These are phyloP conservation scores for Anaeromyces robustus DNA, from an alignment of 192 early-diverging fungal species.

Conservation along the genomic window DNA sequence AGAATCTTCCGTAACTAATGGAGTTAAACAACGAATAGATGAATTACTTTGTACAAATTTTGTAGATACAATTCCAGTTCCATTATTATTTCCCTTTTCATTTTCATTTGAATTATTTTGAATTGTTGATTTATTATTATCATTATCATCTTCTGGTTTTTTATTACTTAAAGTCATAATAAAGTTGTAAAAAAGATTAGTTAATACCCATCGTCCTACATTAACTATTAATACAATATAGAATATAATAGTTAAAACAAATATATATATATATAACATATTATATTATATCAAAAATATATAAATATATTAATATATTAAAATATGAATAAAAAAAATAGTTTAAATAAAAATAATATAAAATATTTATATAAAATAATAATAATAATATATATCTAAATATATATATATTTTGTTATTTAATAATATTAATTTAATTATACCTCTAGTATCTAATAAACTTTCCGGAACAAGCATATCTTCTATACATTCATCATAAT, in stretches of 20 bases:
- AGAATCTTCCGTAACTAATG: background rate
- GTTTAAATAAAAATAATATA: too few relatives aligned
- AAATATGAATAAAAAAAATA: too few relatives aligned
- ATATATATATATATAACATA: too few relatives aligned
- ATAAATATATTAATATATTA: too few relatives aligned
- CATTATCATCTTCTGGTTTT: background rate
- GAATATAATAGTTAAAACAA: background rate
- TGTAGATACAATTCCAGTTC: background rate
- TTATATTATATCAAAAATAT: too few relatives aligned
- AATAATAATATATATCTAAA: too few relatives aligned
- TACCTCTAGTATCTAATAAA: background rate
- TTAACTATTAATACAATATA: constrained; percentile 42
- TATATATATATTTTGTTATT: too few relatives aligned
- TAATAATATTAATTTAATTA: too few relatives aligned
- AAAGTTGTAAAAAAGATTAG: constrained; percentile 53
- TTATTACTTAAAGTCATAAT: constrained; percentile 10
- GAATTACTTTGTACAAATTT: background rate
- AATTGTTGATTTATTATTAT: background rate
- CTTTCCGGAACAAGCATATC: constrained; percentile 12
- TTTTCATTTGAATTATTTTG: background rate
- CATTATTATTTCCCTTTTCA: background rate
- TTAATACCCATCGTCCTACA: constrained; percentile 68
- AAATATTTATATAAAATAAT: too few relatives aligned
- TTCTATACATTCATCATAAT: constrained; percentile 56
- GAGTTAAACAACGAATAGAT: background rate